phyloP scores from a whole-genome alignment of 2,329 filamentous ascomycete species.

The Verticillium zaregamsianum region DNA sequence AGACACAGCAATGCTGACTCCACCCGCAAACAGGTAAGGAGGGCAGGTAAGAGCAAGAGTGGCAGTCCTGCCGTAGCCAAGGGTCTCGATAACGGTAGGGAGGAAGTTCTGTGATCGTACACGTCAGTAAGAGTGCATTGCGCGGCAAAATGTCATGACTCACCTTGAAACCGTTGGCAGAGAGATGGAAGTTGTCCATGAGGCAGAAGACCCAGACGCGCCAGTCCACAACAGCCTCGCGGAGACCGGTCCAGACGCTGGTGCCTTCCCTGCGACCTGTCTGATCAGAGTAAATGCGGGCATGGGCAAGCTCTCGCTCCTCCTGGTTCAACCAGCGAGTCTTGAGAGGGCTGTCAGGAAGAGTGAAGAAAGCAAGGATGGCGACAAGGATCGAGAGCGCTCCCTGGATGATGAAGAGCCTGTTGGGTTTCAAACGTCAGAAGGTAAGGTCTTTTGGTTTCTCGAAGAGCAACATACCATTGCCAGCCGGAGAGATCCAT shows the following conservation, averaged over 20 bases:
- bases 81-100: slow-evolving; percentile 32
- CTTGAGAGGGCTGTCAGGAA: slow-evolving; percentile 34
- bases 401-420: slow-evolving; percentile 38
- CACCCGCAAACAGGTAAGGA: slow-evolving; percentile 36
- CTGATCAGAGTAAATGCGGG: slow-evolving; percentile 22
- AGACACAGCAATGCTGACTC: slow-evolving; percentile 30
- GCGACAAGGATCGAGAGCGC: slow-evolving; percentile 30
- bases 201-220: slow-evolving; percentile 44
- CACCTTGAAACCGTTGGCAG: slow-evolving; percentile 40
- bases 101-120: slow-evolving; percentile 16
- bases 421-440: not conserved
- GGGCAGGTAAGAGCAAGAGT: slow-evolving; percentile 44
- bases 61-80: slow-evolving; percentile 37
- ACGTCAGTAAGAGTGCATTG: not conserved
- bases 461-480: slow-evolving; percentile 23
- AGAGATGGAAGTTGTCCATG: slow-evolving; percentile 47
- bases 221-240: slow-evolving; percentile 38
- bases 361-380: slow-evolving; percentile 26
- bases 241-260: slow-evolving; percentile 36
- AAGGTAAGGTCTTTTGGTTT: not conserved
- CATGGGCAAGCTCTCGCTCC: slow-evolving; percentile 33
- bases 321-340: slow-evolving; percentile 33
- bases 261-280: slow-evolving; percentile 33
- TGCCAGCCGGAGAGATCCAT: slow-evolving; percentile 35
- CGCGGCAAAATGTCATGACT: not conserved